Base-by-base conservation (phyloP, 371 early-diverging fungal genomes). In the Sporodiniella umbellata region DNA sequence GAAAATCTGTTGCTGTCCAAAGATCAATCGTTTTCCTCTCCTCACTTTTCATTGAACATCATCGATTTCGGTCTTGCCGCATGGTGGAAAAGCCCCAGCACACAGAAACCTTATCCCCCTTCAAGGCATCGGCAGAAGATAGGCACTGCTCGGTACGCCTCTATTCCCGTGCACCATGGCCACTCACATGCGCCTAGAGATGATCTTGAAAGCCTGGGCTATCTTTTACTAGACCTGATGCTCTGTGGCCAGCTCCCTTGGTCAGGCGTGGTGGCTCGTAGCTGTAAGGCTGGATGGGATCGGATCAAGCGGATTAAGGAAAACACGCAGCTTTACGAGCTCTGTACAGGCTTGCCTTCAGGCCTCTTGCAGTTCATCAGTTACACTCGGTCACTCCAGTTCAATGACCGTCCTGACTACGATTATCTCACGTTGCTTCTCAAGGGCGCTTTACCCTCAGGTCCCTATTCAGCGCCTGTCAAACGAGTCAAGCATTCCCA, bases 331-430 rank as follows among this genome's bases (percentile, higher is more conserved):
- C 55, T 83, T 11, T 61, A 67, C 23, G 80, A 80, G 23, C 47
- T 84, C 14, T 83, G 80, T 53, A 67, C 71, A 6, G 85, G 83
- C 1, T 48, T 78, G 23, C 83, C 83, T 2, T 49, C 35, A 18
- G 85, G 79, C 0, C 68, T 84, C 19, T 53, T 80, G 62, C 81
- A 74, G 14, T 83, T 72, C 51, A 72, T 84, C 25, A 74, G 76
- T 1, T 97, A 98, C 60, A 83, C 90, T 2, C 74, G 96, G 45
- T 72, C 74, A 31, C 78, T 98, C 46, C 81, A 82, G 47, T 99
- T 95, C 62, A 87, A 89, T 37, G 94, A 97, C 53, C 77, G 85
- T 35, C 99, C 99, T 8, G 92, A 98, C 67, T 99, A 99, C 70
- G 86, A 88, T 28, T 66, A 75, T 45, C 49, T 84, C 24, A 40